These are phyloP conservation scores for Dothideomycetes sp. DNA, from an alignment of 2,329 filamentous ascomycete genomes.

Conservation along the genomic window DNA sequence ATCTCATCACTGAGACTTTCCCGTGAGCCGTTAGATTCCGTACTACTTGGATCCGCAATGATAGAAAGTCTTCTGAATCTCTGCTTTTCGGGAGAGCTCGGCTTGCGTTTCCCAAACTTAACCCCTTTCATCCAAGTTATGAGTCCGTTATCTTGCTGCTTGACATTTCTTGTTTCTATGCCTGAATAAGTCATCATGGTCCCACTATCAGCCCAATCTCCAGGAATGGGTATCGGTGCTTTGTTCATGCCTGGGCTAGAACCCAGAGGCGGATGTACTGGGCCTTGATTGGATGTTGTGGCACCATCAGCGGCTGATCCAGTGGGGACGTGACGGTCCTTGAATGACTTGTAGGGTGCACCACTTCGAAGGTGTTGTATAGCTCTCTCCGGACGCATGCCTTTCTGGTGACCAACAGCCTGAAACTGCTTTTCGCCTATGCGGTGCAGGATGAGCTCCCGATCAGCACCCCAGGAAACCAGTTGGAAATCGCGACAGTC, in stretches of 20 bases:
- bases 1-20: conserved; percentile 53
- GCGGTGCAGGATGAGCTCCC: conserved; percentile 68
- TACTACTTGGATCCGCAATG: conserved; percentile 7
- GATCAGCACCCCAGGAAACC: conserved; percentile 86
- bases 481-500: conserved; percentile 87
- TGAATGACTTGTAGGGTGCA: conserved; percentile 76
- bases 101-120: conserved; percentile 43
- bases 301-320: not conserved
- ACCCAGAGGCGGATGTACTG: not conserved
- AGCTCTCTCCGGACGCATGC: conserved; percentile 53
- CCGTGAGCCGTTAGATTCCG: conserved; percentile 20
- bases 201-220: conserved; percentile 28
- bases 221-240: conserved; percentile 15
- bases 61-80: conserved; percentile 13
- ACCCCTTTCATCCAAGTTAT: conserved; percentile 59
- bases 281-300: not conserved
- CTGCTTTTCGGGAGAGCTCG: conserved; percentile 8
- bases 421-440: conserved; percentile 56
- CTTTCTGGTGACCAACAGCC: conserved; percentile 64
- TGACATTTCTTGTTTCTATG: conserved; percentile 36
- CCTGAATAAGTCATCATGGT: conserved; percentile 40
- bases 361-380: conserved; percentile 63
- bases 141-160: conserved; percentile 37
- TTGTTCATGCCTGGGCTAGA: conserved; percentile 19
- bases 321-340: conserved; percentile 38